A percentile compares a stretch with the other conserved stretches of the same genome.
Evolutionary conservation across 2,329 filamentous ascomycete species (phyloP).

Genomic region (Alternaria arbusti): DNA sequence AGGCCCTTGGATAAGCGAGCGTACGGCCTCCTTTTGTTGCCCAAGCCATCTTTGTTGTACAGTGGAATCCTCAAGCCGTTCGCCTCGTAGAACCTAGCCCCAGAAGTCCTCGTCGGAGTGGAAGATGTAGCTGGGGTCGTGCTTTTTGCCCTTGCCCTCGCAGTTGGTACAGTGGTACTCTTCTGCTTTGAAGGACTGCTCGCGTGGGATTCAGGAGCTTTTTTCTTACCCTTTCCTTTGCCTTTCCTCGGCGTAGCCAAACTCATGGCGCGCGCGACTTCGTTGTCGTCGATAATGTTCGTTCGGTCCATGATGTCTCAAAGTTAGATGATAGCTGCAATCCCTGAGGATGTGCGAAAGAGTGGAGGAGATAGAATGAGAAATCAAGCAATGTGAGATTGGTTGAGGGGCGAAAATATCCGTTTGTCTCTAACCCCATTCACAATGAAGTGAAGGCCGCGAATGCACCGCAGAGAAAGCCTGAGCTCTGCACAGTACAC

Average conservation of each 20-base stretch:
- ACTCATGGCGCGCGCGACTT: slow-evolving; percentile 1
- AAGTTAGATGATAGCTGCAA: background rate
- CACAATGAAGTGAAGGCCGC: slow-evolving; percentile 3
- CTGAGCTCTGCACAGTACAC: background rate
- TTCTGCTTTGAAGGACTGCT: background rate
- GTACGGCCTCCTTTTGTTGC: slow-evolving; percentile 9
- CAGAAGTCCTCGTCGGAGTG: background rate
- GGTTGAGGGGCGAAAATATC: background rate
- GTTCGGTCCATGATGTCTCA: background rate
- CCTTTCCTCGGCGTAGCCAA: background rate
- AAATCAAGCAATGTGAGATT: background rate
- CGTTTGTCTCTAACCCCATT: slow-evolving; percentile 6
- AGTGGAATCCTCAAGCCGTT: slow-evolving; percentile 20
- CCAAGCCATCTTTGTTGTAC: slow-evolving; percentile 3
- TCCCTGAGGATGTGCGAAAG: background rate
- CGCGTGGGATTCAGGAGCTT: background rate
- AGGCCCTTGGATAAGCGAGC: slow-evolving; percentile 15
- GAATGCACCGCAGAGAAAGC: background rate
- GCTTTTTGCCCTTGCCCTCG: background rate
- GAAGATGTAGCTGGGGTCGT: background rate
- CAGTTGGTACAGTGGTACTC: background rate
- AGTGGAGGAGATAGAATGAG: background rate
- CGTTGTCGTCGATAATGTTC: slow-evolving; percentile 7
- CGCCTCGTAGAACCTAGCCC: slow-evolving; percentile 11
- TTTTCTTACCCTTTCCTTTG: background rate